A percentile compares a stretch with the other conserved stretches of the same genome.
These are phyloP conservation scores for Paramecium pentaurelia DNA, from an alignment of 73 alveolate genomes.

Conservation along the genomic window DNA sequence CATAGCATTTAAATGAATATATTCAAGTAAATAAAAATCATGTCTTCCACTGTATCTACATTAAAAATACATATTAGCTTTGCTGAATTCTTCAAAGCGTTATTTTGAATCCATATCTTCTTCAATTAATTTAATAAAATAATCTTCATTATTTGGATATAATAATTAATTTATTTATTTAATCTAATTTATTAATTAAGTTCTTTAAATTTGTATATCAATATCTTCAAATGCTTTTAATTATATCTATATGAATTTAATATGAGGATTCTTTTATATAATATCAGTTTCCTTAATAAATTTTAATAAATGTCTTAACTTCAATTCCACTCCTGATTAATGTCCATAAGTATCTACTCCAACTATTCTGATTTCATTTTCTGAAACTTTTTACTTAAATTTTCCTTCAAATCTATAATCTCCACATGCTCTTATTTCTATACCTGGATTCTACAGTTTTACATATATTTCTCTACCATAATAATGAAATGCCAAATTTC, in stretches of 20 bases:
- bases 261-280: not conserved
- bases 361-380: not conserved
- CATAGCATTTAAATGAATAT: not conserved
- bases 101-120: not conserved
- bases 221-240: not conserved
- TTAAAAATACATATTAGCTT: not conserved
- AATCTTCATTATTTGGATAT: constrained; percentile 18
- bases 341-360: constrained; percentile 48
- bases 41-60: constrained; percentile 43
- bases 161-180: not conserved
- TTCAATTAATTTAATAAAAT: constrained; percentile 6
- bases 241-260: not conserved
- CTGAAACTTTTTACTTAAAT: not conserved
- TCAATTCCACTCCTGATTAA: constrained; percentile 39
- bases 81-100: not conserved
- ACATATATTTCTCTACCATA: constrained; percentile 35
- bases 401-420: not conserved
- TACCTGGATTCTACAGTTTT: constrained; percentile 20
- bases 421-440: not conserved
- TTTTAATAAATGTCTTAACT: not conserved
- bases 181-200: not conserved
- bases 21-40: constrained; percentile 1
- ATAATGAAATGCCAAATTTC: constrained; percentile 29
- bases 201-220: not conserved
- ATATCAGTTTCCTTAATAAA: constrained; percentile 15